These are phyloP conservation scores for Aspergillus spinulosporus DNA, from an alignment of 2,329 filamentous ascomycete genomes.

Conservation along the genomic window DNA sequence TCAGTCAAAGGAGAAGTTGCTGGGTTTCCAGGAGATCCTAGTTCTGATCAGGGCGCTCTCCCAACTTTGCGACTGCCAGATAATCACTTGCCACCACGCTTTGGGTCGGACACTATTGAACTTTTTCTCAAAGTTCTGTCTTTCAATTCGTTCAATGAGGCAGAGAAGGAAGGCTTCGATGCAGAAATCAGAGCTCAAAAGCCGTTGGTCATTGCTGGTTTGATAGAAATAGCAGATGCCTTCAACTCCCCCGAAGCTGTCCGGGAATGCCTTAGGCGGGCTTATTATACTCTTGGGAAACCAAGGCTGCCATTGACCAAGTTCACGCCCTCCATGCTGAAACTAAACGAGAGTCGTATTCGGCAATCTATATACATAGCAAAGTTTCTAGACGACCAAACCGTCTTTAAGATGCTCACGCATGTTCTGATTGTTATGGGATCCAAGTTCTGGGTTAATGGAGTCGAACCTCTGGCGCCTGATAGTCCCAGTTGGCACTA, in stretches of 20 bases:
- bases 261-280: constrained; percentile 23
- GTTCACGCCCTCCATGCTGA: constrained; percentile 30
- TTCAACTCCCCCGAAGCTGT: constrained; percentile 37
- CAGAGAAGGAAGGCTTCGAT: constrained; percentile 23
- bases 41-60: constrained; percentile 11
- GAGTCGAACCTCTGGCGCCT: constrained; percentile 25
- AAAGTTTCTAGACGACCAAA: constrained; percentile 30
- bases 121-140: constrained; percentile 36
- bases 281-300: constrained; percentile 34
- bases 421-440: constrained; percentile 40
- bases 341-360: constrained; percentile 40
- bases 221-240: constrained; percentile 36
- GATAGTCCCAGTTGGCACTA: constrained; percentile 37
- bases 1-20: not conserved
- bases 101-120: constrained; percentile 35
- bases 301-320: constrained; percentile 27
- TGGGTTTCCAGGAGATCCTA: not conserved
- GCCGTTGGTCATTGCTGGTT: constrained; percentile 34
- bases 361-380: constrained; percentile 44
- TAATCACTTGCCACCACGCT: constrained; percentile 27
- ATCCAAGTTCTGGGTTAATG: constrained; percentile 39
- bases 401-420: constrained; percentile 33
- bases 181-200: constrained; percentile 30
- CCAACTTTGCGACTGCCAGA: constrained; percentile 32
- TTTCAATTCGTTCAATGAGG: constrained; percentile 27